Percentiles rank a stretch among this genome's conserved stretches.
These are phyloP conservation scores for Zizania latifolia DNA, from an alignment of 176 grass and related monocot species.

Conservation along the genomic window DNA sequence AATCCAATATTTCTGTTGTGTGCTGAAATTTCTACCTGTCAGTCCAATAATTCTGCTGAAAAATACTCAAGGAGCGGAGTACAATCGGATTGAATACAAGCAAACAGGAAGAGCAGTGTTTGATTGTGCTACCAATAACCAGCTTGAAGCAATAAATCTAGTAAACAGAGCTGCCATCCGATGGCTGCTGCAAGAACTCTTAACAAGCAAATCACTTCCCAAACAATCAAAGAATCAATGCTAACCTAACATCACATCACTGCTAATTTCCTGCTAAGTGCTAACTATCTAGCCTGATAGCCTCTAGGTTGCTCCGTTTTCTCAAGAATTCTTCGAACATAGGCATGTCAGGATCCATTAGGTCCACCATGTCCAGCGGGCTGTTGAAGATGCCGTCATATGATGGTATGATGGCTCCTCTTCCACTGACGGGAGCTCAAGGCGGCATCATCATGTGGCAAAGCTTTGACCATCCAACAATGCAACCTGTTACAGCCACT, in stretches of 20 bases:
- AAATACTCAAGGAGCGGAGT: background rate
- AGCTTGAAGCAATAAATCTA: background rate
- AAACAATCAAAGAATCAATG: background rate
- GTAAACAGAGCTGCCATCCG: background rate
- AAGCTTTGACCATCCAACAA: conserved; percentile 34
- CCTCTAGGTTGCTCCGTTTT: no score
- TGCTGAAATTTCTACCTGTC: background rate
- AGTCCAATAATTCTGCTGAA: background rate
- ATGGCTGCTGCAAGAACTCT: background rate
- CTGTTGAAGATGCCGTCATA: no score
- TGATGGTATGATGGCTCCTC: no score
- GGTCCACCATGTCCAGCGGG: no score
- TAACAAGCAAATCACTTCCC: background rate
- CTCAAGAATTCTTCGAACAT: no score
- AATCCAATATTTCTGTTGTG: background rate
- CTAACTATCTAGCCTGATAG: no score
- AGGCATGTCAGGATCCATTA: no score
- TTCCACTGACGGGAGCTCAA: background rate
- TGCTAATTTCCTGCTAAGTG: background rate
- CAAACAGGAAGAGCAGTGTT: background rate
- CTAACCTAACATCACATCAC: background rate
- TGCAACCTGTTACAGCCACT: conserved; percentile 15
- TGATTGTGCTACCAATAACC: background rate
- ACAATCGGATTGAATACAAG: background rate
- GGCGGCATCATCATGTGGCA: conserved; percentile 22